Percentiles rank a stretch among this genome's conserved stretches.
phyloP scores from a whole-genome alignment of 116 monocot genomes.

The Posidonia oceanica region DNA sequence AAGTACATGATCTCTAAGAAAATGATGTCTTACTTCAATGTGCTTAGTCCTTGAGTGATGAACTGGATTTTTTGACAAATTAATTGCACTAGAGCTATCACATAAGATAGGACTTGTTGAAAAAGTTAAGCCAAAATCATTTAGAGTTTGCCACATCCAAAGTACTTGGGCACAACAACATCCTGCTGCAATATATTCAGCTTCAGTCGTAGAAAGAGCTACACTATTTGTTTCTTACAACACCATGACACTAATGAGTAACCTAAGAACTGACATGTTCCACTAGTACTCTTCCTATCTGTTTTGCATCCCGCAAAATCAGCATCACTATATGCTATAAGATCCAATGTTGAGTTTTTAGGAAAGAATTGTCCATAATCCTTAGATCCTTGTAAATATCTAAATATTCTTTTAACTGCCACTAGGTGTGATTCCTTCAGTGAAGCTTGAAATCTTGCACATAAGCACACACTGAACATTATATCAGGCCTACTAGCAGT shows the following conservation, averaged over 20 bases:
- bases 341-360: background rate
- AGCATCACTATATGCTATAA: background rate
- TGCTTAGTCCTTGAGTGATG: background rate
- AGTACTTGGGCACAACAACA: background rate
- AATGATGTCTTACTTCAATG: constrained; percentile 1
- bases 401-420: no score
- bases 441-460: background rate
- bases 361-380: background rate
- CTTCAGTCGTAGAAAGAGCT: background rate
- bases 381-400: background rate
- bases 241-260: background rate
- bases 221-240: background rate
- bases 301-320: background rate
- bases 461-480: background rate
- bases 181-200: no score
- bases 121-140: background rate
- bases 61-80: background rate
- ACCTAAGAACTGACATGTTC: no score
- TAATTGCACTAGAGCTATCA: background rate
- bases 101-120: background rate
- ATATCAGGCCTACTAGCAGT: background rate
- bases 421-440: background rate
- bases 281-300: background rate
- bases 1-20: background rate
- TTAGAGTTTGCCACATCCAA: background rate